phyloP scores from a whole-genome alignment of 495 filamentous ascomycete genomes.

The Trichoderma asperelloides region DNA sequence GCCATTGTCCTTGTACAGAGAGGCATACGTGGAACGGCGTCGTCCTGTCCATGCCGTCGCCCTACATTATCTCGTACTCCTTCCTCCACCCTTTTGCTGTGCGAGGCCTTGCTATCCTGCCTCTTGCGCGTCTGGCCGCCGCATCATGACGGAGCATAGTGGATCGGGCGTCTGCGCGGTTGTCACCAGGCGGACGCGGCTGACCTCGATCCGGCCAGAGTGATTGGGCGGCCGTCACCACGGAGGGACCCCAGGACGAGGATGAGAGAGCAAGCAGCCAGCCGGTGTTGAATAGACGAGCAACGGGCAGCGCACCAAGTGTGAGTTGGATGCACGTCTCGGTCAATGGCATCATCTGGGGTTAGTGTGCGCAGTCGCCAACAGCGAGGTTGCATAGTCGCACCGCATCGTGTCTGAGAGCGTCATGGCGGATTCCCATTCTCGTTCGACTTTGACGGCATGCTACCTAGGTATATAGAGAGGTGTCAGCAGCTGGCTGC shows the following conservation, averaged over 20 bases:
- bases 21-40: slow-evolving; percentile 5
- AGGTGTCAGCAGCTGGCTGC: background rate
- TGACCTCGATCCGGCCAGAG: background rate
- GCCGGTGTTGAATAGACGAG: background rate
- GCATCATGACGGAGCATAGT: background rate
- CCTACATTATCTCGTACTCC: background rate
- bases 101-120: background rate
- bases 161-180: background rate
- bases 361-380: background rate
- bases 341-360: background rate
- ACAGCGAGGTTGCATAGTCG: background rate
- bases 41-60: slow-evolving; percentile 7
- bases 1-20: background rate
- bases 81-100: background rate
- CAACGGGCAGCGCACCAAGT: background rate
- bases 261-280: background rate
- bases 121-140: background rate
- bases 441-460: background rate
- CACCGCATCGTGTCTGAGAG: background rate
- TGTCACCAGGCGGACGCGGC: slow-evolving; percentile 6
- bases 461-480: background rate
- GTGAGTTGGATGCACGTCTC: background rate
- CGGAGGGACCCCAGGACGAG: background rate
- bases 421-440: background rate
- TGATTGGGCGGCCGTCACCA: background rate